Evolutionary conservation across 2,329 filamentous ascomycete species (phyloP).

Genomic region (Pseudogymnoascus sp.): DNA sequence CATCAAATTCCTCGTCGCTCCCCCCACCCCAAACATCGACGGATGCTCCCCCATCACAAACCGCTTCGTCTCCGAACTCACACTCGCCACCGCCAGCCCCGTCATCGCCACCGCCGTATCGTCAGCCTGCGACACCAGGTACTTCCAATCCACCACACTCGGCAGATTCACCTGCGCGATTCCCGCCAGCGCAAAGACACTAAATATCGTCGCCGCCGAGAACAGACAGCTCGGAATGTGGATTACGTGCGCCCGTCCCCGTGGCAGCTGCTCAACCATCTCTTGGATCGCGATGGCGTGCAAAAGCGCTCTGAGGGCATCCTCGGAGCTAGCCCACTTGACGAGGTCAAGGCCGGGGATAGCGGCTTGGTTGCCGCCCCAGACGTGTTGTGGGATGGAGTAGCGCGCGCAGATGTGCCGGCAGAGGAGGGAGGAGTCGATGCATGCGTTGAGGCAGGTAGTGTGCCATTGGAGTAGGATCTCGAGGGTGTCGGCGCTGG

Average conservation of each 20-base stretch:
- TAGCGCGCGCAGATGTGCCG: slow-evolving; percentile 34
- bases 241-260: slow-evolving; percentile 37
- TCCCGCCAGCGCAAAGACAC: slow-evolving; percentile 34
- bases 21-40: slow-evolving; percentile 19
- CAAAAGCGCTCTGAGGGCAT: slow-evolving; percentile 35
- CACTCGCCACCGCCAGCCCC: slow-evolving; percentile 17
- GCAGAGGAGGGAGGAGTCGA: slow-evolving; percentile 34
- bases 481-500: slow-evolving; percentile 33
- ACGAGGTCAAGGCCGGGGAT: slow-evolving; percentile 31
- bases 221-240: slow-evolving; percentile 40
- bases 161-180: slow-evolving; percentile 33
- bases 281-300: slow-evolving; percentile 40
- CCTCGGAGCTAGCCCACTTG: slow-evolving; percentile 32
- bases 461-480: slow-evolving; percentile 38
- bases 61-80: slow-evolving; percentile 31
- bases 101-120: slow-evolving; percentile 21
- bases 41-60: slow-evolving; percentile 31
- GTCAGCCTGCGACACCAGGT: slow-evolving; percentile 28
- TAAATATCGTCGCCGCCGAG: slow-evolving; percentile 36
- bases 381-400: slow-evolving; percentile 34
- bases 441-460: slow-evolving; percentile 36
- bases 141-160: slow-evolving; percentile 35
- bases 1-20: slow-evolving; percentile 33
- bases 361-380: slow-evolving; percentile 25
- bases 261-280: slow-evolving; percentile 38